These are phyloP conservation scores for Monascus purpureus DNA, from an alignment of 495 filamentous ascomycete genomes.

Conservation along the genomic window DNA sequence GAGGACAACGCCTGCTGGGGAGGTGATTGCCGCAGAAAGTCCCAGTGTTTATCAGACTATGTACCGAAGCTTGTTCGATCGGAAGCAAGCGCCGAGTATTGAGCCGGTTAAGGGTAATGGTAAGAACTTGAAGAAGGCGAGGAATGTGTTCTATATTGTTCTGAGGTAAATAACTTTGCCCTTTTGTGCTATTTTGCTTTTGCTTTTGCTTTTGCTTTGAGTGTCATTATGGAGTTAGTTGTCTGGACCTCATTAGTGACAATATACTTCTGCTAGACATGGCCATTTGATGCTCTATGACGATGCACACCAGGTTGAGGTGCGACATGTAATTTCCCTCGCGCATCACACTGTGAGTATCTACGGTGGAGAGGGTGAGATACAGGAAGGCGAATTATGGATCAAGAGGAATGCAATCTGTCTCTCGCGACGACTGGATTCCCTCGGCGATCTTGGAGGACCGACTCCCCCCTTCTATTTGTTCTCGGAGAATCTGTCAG, in stretches of 20 bases:
- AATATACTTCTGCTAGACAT: slow-evolving; percentile 42
- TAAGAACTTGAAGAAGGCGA: slow-evolving; percentile 55
- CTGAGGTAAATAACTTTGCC: too few species aligned
- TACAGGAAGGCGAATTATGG: slow-evolving; percentile 85
- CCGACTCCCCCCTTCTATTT: slow-evolving; percentile 73
- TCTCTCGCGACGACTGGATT: slow-evolving; percentile 54
- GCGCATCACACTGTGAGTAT: slow-evolving; percentile 77
- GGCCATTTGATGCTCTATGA: slow-evolving; percentile 97
- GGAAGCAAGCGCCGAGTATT: slow-evolving; percentile 47
- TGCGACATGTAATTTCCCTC: slow-evolving; percentile 86
- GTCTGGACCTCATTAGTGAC: too few species aligned
- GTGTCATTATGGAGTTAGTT: too few species aligned
- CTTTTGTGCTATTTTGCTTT: too few species aligned
- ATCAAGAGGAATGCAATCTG: slow-evolving; percentile 92
- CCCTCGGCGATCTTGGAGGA: slow-evolving; percentile 42
- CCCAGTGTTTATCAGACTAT: slow-evolving; percentile 94
- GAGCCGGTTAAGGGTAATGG: slow-evolving; percentile 33
- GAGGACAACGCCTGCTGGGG: slow-evolving; percentile 66
- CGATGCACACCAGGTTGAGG: slow-evolving; percentile 74
- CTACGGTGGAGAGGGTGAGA: slow-evolving; percentile 65
- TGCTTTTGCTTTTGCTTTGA: too few species aligned
- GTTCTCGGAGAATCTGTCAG: slow-evolving; percentile 85
- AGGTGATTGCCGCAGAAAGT: slow-evolving; percentile 55
- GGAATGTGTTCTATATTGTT: slow-evolving; percentile 92
- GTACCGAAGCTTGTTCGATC: slow-evolving; percentile 92